Conservation (phyloP, 192 early-diverging fungal genomes). For the Allomyces macrogynus region DNA sequence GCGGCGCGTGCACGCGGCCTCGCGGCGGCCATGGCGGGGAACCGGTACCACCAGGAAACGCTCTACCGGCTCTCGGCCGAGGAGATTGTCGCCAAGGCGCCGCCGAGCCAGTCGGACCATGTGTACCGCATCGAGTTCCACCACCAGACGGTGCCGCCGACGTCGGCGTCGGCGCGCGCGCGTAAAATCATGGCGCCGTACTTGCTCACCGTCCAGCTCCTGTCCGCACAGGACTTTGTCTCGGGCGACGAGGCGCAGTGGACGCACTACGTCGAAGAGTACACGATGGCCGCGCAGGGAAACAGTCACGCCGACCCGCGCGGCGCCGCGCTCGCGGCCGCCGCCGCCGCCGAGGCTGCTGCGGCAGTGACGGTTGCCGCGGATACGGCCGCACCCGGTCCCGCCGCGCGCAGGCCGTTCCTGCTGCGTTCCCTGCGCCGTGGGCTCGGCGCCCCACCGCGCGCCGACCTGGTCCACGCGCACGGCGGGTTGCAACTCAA, state of each 20-base stretch:
- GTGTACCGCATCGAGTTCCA: not conserved
- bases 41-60: not conserved
- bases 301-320: slow-evolving; percentile 40
- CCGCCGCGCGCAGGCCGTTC: slow-evolving; percentile 14
- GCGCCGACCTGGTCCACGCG: slow-evolving; percentile 29
- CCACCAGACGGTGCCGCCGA: not conserved
- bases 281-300: slow-evolving; percentile 51
- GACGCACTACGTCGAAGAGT: slow-evolving; percentile 87
- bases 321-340: slow-evolving; percentile 28
- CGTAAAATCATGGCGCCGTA: slow-evolving; percentile 24
- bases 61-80: slow-evolving; percentile 24
- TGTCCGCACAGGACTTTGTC: slow-evolving; percentile 74
- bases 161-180: not conserved
- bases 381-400: slow-evolving; percentile 18
- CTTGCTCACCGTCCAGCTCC: slow-evolving; percentile 63
- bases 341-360: slow-evolving; percentile 58
- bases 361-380: slow-evolving; percentile 17
- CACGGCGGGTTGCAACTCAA: slow-evolving; percentile 79
- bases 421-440: not conserved
- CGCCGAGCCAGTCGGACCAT: not conserved
- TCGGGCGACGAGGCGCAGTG: slow-evolving; percentile 79
- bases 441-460: not conserved
- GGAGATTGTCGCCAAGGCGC: slow-evolving; percentile 49
- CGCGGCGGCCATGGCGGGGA: too few species aligned
- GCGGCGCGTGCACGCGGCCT: too few species aligned